Evolutionary conservation across 352 stramenopile genomes (phyloP), one percentile per base, ranked within the genome.

Genomic region (Globisporangium rhizosaccharum): DNA sequence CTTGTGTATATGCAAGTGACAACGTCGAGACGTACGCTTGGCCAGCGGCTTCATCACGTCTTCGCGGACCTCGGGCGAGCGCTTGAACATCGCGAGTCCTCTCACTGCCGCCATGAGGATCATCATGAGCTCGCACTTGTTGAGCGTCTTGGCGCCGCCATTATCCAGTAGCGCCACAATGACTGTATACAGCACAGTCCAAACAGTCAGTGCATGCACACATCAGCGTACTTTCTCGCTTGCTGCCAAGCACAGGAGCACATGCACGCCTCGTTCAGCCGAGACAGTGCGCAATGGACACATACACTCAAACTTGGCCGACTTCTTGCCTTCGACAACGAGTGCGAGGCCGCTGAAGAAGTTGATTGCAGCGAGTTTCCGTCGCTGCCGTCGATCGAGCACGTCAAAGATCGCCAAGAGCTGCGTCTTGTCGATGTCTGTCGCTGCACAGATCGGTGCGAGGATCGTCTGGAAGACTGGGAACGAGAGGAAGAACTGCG

Each of bases 281-380:
- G 30, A 36, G 30, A 36, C 30, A 36, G 8, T 36, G 30, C 3
- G 30, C 33, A 39, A 39, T 2, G 10, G 10, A n/a, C 10, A 59
- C 77, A 39, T 52, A 86, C 80, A 90, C 25, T 85, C 80, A 47
- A 88, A 71, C 51, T 90, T 90, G 51, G 71, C 48, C 0, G 68
- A 65, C 54, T 90, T 90, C 56, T 90, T 88, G 54, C 70, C 74
- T 8, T 87, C 71, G 25, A 82, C 75, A 33, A 85, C 59, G 25
- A 90, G 63, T 53, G 72, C 72, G 17, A 90, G 62, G 0, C 77
- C 77, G 17, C 74, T 76, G 53, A 90, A 88, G 33, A 90, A 88
- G 51, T 88, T 78, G 37, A 87, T 56, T 9, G 61, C 74, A 0
- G 65, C 62, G 28, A 88, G 47, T 23, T 59, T 82, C 4, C 63